Percentiles rank a stretch among this genome's conserved stretches.
phyloP scores from a whole-genome alignment of 2,329 filamentous ascomycete genomes.

The Fusarium subtropicale region DNA sequence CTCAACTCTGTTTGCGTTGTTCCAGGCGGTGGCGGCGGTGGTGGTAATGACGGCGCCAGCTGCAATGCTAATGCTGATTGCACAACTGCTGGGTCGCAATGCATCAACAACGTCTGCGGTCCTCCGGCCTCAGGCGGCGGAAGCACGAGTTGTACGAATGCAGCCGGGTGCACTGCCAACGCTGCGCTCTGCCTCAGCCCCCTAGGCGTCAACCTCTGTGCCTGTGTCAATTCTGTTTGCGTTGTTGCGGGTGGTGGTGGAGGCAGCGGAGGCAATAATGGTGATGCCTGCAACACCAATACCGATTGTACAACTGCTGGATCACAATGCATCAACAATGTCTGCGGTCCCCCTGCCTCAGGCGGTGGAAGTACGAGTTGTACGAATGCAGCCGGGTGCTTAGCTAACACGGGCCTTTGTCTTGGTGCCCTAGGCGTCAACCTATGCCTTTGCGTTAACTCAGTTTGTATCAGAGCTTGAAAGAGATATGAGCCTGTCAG shows the following conservation, averaged over 20 bases:
- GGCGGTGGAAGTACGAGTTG: neutral
- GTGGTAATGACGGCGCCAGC: too few relatives aligned
- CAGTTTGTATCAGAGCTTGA: neutral
- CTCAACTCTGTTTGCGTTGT: neutral
- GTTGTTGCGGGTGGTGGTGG: neutral
- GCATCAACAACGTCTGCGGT: neutral
- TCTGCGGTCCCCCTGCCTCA: neutral
- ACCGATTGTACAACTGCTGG: neutral
- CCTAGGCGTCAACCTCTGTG: neutral
- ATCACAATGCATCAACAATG: neutral
- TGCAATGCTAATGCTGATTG: neutral
- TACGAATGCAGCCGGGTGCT: neutral
- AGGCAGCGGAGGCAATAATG: too few relatives aligned
- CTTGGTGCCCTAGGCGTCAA: neutral
- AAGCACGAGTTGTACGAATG: neutral
- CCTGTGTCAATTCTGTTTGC: neutral
- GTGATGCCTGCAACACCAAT: neutral
- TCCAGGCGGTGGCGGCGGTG: too few relatives aligned
- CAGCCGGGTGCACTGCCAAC: neutral
- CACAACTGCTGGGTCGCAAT: neutral
- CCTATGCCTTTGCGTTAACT: neutral
- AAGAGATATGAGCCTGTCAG: too few relatives aligned
- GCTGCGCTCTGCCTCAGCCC: neutral
- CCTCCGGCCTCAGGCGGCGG: too few relatives aligned
- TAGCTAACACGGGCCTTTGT: neutral